A percentile compares a stretch with the other conserved stretches of the same genome.
Conservation (phyloP, 139 green algal species). For the Zygnema cylindricum region DNA sequence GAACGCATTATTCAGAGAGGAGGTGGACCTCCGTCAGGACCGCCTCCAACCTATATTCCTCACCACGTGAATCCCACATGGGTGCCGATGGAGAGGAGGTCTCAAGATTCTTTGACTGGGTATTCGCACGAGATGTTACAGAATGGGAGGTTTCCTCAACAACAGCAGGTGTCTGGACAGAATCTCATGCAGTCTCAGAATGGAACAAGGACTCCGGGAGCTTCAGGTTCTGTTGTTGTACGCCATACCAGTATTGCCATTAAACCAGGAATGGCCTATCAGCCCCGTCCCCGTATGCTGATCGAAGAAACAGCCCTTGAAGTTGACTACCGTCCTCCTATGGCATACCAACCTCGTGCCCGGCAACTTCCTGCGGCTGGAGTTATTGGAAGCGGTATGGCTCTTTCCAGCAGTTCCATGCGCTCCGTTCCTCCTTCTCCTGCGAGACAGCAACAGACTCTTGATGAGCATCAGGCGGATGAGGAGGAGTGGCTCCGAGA, state of each 20-base stretch:
- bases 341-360: conserved; percentile 13
- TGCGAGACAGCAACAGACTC: not conserved
- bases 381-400: not conserved
- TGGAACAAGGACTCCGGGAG: not conserved
- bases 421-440: not conserved
- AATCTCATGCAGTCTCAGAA: not conserved
- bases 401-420: not conserved
- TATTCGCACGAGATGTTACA: not conserved
- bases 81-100: not conserved
- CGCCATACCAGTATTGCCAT: conserved; percentile 32
- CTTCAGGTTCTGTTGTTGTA: not conserved
- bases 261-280: conserved; percentile 38
- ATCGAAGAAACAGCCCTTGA: not conserved
- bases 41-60: not conserved
- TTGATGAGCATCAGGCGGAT: conserved; percentile 12
- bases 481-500: conserved; percentile 9
- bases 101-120: not conserved
- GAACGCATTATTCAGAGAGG: not conserved
- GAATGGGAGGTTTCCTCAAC: not conserved
- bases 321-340: not conserved
- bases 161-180: not conserved
- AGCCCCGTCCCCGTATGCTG: conserved; percentile 10
- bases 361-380: not conserved
- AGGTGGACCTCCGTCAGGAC: not conserved
- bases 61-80: conserved; percentile 19